Base-by-base conservation (phyloP, 148 eudicot species). In the Polygonum aviculare region DNA sequence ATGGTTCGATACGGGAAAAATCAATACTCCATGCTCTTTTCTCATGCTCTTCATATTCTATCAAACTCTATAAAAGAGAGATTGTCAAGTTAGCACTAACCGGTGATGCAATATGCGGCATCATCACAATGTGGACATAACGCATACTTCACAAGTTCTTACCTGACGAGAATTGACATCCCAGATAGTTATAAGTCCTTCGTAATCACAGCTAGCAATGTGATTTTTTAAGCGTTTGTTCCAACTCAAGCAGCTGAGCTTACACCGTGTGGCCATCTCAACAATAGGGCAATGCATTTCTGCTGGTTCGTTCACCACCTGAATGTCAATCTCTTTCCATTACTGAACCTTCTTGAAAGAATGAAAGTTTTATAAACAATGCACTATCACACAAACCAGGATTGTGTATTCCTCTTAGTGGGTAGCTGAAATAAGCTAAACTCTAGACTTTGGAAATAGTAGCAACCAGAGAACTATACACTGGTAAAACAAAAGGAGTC, bases 11-110 rank as follows among this genome's bases (percentile, higher is more conserved):
- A 41, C 85, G 78, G 36, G 94, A 94, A 79, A 94, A 94, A 78
- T 94, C 98, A 77, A 94, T 90, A 85, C 94, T 88, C 98, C 98
- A 94, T 69, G 98, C 94, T 71, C 98, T 86, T 81, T 94, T 94
- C 78, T 91, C 97, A 83, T 94, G 98, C 88, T 94, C 98, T 78
- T 94, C 98, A 60, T 91, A 94, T 84, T 94, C 97, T 85, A 90
- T 86, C 51, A 94, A 79, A 86, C 97, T 91, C 98, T 93, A 71
- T 47, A 82, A 71, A 59, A 45, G 50, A 55, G 52, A 71, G 71
- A 35, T 75, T 33, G 41, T 59, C 12, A 19, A 59, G 33, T 74
- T 36, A 67, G 72, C n/a, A 74, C 40, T 62, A 48, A 12, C 48
- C n/a, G 60, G 19, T 14, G 41, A 19, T 15, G 9, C 18, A 62